These are phyloP conservation scores for Macadamia tetraphylla DNA, from an alignment of 164 flowering plant genomes.

Conservation along the genomic window DNA sequence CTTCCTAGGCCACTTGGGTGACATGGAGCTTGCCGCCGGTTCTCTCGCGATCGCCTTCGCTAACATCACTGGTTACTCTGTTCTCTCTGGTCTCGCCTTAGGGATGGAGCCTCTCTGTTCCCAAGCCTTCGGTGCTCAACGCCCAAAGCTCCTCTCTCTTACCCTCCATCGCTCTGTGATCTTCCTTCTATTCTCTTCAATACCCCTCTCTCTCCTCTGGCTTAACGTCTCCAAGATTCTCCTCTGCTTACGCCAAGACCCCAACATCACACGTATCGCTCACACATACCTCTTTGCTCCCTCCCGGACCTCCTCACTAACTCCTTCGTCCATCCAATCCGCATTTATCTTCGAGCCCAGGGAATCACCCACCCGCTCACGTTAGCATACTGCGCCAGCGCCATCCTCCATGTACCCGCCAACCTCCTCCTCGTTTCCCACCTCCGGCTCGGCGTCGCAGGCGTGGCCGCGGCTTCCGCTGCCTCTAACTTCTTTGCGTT, in stretches of 20 bases:
- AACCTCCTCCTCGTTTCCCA: conserved; percentile 41
- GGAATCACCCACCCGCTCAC: conserved; percentile 80
- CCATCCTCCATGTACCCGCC: conserved; percentile 55
- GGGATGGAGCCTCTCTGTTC: conserved; percentile 95
- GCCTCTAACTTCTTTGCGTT: conserved; percentile 47
- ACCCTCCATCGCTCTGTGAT: conserved; percentile 73
- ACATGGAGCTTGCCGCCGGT: conserved; percentile 75
- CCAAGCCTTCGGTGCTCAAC: conserved; percentile 79
- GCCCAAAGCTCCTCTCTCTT: conserved; percentile 50
- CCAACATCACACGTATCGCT: conserved; percentile 45
- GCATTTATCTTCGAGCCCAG: conserved; percentile 89
- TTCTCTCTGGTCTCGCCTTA: conserved; percentile 72
- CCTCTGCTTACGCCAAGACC: conserved; percentile 49
- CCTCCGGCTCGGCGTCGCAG: conserved; percentile 56
- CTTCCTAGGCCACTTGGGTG: conserved; percentile 77
- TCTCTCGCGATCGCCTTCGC: conserved; percentile 84
- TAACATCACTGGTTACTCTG: conserved; percentile 88
- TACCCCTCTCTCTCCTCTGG: conserved; percentile 78
- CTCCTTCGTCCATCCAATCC: conserved; percentile 77
- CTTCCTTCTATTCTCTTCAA: conserved; percentile 49
- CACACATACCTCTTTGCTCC: conserved; percentile 58
- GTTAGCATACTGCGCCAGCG: conserved; percentile 50
- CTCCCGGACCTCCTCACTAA: conserved; percentile 76
- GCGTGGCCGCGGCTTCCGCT: conserved; percentile 68
- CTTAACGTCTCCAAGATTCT: conserved; percentile 46